A percentile compares a stretch with the other conserved stretches of the same genome.
Evolutionary conservation across 2,329 filamentous ascomycete genomes (phyloP).

Genomic region (Hypoxylon rubiginosum): DNA sequence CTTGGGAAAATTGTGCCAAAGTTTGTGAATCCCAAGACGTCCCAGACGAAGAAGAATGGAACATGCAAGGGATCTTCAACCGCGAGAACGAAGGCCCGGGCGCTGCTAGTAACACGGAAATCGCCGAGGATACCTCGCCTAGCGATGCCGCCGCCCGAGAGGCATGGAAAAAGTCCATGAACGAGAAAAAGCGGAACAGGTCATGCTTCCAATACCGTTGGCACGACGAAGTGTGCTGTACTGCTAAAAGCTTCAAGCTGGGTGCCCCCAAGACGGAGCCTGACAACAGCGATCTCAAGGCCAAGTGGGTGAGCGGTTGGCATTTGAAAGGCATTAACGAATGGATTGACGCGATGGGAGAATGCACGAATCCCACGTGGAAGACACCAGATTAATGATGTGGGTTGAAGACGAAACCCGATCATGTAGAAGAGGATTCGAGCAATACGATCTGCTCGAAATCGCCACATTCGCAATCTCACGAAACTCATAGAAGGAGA

Average conservation of each 20-base stretch:
- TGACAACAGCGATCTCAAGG: conserved; percentile 49
- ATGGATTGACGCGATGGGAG: conserved; percentile 61
- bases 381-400: conserved; percentile 51
- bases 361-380: conserved; percentile 59
- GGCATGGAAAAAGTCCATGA: conserved; percentile 42
- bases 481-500: conserved; percentile 18
- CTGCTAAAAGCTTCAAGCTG: conserved; percentile 59
- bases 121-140: conserved; percentile 46
- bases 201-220: conserved; percentile 63
- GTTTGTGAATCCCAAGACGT: conserved; percentile 62
- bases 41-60: conserved; percentile 53
- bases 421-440: background rate
- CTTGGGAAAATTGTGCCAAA: conserved; percentile 61
- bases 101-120: conserved; percentile 46
- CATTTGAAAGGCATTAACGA: conserved; percentile 62
- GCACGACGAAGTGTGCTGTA: conserved; percentile 60
- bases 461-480: conserved; percentile 13
- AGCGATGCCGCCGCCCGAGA: conserved; percentile 44
- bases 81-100: conserved; percentile 48
- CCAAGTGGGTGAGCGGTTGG: conserved; percentile 60
- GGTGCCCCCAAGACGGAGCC: conserved; percentile 55
- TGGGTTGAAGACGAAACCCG: background rate
- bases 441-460: conserved; percentile 4
- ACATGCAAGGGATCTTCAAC: conserved; percentile 33
- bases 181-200: conserved; percentile 52